Base-by-base conservation (phyloP, 371 early-diverging fungal species). In the Actinomucor elegans region DNA sequence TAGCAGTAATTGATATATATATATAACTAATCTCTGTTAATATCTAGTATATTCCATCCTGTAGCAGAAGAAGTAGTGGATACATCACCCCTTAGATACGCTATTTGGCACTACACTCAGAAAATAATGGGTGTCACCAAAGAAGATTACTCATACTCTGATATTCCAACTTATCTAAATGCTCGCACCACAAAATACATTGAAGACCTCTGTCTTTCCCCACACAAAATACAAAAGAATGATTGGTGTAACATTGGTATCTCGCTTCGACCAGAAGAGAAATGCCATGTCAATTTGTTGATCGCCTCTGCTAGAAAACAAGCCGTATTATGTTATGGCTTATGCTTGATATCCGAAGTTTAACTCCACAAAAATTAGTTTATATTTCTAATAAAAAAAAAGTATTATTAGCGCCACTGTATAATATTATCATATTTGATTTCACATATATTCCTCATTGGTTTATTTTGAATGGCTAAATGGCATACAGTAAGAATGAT, bases 201-300 rank as follows among this genome's bases (percentile, higher is more conserved):
- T 32, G 60, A 71, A 20, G 75, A 71, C 48, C 69, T 80, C 9
- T 73, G 75, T 44, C 66, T 58, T 48, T 57, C 60, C 11, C 82
- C 82, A 6, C 65, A 73, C 41, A 57, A 64, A 42, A 67, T 85
- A 15, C 64, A 60, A 41, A 61, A 52, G 38, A 63, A 61, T 23
- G 86, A 86, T 49, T 86, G 81, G 76, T 72, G 66, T 32, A 76
- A 78, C 49, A 72, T 83, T 67, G 85, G 81, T 14, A 67, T 85
- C 40, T 69, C 71, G 24, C 64, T 87, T 21, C 72, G 86, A 21
- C 75, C 82, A 3, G 86, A 87, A 57, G 87, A 87, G 55, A 85
- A 86, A 53, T 84, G 84, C 52, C 87, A 86, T 57, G 69, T 87
- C 29, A 84, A 83, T 51, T 52, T 87, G 26, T 61, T 87, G 37